Conservation (phyloP, 257 asterid genomes). For the Nicotiana obtusifolia region DNA sequence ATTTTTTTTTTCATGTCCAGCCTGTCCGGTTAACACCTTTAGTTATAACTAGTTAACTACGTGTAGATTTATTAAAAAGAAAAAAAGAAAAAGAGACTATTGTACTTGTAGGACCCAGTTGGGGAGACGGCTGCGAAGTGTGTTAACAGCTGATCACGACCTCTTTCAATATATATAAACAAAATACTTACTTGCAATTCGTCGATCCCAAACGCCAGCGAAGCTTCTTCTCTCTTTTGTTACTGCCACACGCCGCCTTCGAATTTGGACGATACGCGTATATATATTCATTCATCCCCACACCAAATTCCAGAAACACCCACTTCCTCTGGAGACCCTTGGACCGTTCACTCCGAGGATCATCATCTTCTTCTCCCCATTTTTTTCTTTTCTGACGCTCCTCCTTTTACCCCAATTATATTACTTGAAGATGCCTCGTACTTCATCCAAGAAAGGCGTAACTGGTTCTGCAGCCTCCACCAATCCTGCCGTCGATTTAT, state of each 20-base stretch:
- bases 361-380: background rate
- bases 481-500: slow-evolving; percentile 63
- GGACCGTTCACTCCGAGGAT: background rate
- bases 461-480: slow-evolving; percentile 44
- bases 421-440: slow-evolving; percentile 60
- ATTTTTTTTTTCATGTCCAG: no score
- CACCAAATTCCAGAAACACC: background rate
- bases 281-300: background rate
- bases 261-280: background rate
- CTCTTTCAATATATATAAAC: background rate
- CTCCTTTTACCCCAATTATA: background rate
- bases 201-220: slow-evolving; percentile 3
- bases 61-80: no score
- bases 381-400: background rate
- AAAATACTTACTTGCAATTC: background rate
- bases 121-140: background rate
- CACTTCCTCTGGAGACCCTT: background rate
- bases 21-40: no score
- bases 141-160: background rate
- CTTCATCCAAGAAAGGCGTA: slow-evolving; percentile 58
- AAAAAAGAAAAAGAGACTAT: no score
- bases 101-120: no score
- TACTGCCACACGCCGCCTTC: slow-evolving; percentile 10
- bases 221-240: background rate
- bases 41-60: no score